A percentile compares a stretch with the other conserved stretches of the same genome.
Evolutionary conservation across 768 basidiomycete species (phyloP).

Genomic region (Naganishia antarctica): DNA sequence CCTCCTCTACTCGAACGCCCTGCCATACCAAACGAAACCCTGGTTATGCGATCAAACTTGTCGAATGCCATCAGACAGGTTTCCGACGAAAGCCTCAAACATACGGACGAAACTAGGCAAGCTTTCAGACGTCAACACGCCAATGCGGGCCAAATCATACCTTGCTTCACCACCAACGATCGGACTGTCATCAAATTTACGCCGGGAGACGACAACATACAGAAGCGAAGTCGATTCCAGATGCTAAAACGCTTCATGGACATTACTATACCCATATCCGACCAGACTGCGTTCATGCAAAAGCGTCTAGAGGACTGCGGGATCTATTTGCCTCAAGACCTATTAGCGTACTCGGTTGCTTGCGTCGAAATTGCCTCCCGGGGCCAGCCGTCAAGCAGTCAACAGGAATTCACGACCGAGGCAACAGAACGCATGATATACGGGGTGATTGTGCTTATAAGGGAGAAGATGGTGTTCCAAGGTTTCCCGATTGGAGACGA

Average conservation of each 20-base stretch:
- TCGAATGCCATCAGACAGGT: slow-evolving; percentile 41
- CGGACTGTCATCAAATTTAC: neutral
- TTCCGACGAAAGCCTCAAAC: slow-evolving; percentile 81
- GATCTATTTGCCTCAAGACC: slow-evolving; percentile 84
- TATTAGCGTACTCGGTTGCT: slow-evolving; percentile 81
- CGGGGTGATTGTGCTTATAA: slow-evolving; percentile 6
- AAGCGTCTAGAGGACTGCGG: slow-evolving; percentile 67
- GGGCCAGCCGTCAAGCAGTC: slow-evolving; percentile 10
- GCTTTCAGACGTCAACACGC: slow-evolving; percentile 47
- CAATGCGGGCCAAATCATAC: slow-evolving; percentile 46
- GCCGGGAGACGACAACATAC: neutral
- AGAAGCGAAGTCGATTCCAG: slow-evolving; percentile 30
- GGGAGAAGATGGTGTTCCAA: slow-evolving; percentile 14
- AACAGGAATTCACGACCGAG: slow-evolving; percentile 16
- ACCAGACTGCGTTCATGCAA: slow-evolving; percentile 72
- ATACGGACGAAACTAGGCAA: slow-evolving; percentile 41
- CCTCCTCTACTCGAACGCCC: slow-evolving; percentile 2
- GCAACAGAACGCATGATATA: slow-evolving; percentile 15
- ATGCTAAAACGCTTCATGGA: slow-evolving; percentile 85
- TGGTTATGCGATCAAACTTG: slow-evolving; percentile 8
- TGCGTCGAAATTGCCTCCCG: slow-evolving; percentile 75
- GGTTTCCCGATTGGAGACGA: slow-evolving; percentile 18
- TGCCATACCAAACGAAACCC: neutral
- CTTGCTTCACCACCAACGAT: slow-evolving; percentile 40
- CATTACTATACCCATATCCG: slow-evolving; percentile 70